Evolutionary conservation across 2,329 filamentous ascomycete genomes (phyloP).

Genomic region (Fusarium verrucosum): DNA sequence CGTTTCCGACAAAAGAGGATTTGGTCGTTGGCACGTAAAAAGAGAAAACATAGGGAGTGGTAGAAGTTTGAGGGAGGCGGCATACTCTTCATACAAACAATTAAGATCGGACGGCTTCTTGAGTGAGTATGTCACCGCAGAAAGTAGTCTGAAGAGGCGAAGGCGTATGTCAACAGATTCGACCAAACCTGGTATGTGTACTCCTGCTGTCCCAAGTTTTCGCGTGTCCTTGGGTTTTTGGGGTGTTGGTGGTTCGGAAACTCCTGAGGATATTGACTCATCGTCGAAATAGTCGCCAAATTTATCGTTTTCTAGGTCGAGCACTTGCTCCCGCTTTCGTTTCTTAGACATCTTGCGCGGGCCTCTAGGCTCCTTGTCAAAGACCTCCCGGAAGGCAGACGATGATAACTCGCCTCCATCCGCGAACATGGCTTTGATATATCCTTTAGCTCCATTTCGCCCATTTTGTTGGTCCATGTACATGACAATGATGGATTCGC

Average conservation of each 20-base stretch:
- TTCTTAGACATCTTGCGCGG: slow-evolving; percentile 56
- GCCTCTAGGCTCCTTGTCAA: slow-evolving; percentile 66
- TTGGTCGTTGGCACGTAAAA: slow-evolving; percentile 56
- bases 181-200: slow-evolving; percentile 46
- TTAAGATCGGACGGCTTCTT: slow-evolving; percentile 54
- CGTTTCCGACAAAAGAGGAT: slow-evolving; percentile 49
- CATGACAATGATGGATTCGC: slow-evolving; percentile 66
- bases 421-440: slow-evolving; percentile 74
- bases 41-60: slow-evolving; percentile 66
- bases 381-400: slow-evolving; percentile 71
- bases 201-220: slow-evolving; percentile 35
- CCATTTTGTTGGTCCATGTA: slow-evolving; percentile 63
- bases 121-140: slow-evolving; percentile 59
- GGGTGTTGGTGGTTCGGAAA: slow-evolving; percentile 58
- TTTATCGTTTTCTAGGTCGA: slow-evolving; percentile 68
- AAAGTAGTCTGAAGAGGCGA: slow-evolving; percentile 68
- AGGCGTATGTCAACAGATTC: slow-evolving; percentile 70
- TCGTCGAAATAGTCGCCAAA: slow-evolving; percentile 70
- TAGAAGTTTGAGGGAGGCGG: slow-evolving; percentile 65
- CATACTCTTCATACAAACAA: slow-evolving; percentile 68
- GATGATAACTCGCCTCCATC: slow-evolving; percentile 65
- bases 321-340: slow-evolving; percentile 57
- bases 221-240: slow-evolving; percentile 48
- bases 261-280: slow-evolving; percentile 60
- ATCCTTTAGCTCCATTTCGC: slow-evolving; percentile 59